Evolutionary conservation across 768 basidiomycete genomes (phyloP).

Genomic region (Pisolithus microcarpus): DNA sequence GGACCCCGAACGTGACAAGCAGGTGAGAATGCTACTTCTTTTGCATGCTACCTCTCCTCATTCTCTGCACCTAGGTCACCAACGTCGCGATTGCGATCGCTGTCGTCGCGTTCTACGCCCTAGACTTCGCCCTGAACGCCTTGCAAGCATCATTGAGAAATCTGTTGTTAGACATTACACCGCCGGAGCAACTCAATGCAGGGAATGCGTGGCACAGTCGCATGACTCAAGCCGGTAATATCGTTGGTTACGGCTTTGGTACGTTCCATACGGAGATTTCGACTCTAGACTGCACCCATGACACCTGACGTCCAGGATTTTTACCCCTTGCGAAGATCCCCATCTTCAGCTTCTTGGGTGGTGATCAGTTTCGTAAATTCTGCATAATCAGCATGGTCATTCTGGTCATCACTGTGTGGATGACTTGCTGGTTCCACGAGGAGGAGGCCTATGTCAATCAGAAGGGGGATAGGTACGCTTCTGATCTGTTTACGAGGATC

Average conservation of each 20-base stretch:
- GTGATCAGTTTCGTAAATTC: constrained; percentile 93
- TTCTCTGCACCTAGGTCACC: constrained; percentile 39
- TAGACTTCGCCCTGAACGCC: constrained; percentile 98
- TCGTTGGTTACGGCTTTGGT: constrained; percentile 91
- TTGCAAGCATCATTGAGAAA: constrained; percentile 89
- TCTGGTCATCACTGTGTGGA: constrained; percentile 73
- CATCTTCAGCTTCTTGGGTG: constrained; percentile 73
- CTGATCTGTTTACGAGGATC: background rate
- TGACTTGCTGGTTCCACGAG: constrained; percentile 81
- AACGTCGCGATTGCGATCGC: constrained; percentile 79
- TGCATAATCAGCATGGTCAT: constrained; percentile 80
- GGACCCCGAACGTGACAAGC: constrained; percentile 66
- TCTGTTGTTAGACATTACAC: constrained; percentile 86
- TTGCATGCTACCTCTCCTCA: background rate
- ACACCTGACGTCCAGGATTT: constrained; percentile 48
- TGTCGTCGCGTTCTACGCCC: constrained; percentile 81
- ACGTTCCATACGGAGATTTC: constrained; percentile 14
- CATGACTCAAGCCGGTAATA: constrained; percentile 96
- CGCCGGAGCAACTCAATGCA: constrained; percentile 81
- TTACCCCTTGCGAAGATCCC: constrained; percentile 79
- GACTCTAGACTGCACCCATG: background rate
- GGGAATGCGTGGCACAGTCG: constrained; percentile 98
- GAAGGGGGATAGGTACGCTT: constrained; percentile 36
- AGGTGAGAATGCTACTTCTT: constrained; percentile 34
- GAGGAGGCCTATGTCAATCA: constrained; percentile 60